phyloP scores from a whole-genome alignment of 768 basidiomycete species.

The Boletellus sp. region DNA sequence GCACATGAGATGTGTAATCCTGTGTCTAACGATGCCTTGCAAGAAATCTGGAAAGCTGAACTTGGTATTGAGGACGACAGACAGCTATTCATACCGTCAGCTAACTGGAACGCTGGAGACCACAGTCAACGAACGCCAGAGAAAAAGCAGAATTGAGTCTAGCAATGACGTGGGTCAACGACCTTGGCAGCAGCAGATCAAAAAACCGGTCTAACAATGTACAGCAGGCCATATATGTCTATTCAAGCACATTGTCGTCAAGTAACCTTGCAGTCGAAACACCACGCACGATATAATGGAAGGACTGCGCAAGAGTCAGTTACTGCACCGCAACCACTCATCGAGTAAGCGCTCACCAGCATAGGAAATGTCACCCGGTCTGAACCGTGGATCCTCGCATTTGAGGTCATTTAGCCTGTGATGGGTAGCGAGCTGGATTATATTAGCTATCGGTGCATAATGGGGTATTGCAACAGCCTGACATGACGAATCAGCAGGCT shows the following conservation, averaged over 20 bases:
- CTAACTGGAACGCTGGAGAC: background rate
- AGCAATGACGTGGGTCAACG: constrained; percentile 25
- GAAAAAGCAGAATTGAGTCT: constrained; percentile 59
- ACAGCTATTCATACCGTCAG: constrained; percentile 38
- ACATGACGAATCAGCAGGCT: background rate
- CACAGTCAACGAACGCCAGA: constrained; percentile 42
- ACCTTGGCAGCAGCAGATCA: background rate
- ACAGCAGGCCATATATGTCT: constrained; percentile 68
- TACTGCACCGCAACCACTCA: background rate
- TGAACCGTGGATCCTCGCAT: constrained; percentile 49
- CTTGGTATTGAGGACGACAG: constrained; percentile 43
- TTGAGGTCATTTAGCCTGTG: constrained; percentile 43
- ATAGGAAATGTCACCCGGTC: constrained; percentile 57
- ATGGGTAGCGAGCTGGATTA: constrained; percentile 57
- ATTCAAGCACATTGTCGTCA: constrained; percentile 1
- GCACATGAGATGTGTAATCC: constrained; percentile 43
- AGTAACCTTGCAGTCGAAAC: background rate
- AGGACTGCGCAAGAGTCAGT: constrained; percentile 39
- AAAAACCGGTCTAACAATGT: constrained; percentile 41
- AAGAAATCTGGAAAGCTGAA: constrained; percentile 45
- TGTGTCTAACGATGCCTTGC: constrained; percentile 42
- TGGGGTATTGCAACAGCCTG: constrained; percentile 63
- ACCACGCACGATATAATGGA: constrained; percentile 55
- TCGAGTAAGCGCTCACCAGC: constrained; percentile 43
- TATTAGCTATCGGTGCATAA: constrained; percentile 55